A percentile compares a stretch with the other conserved stretches of the same genome.
Evolutionary conservation across 192 early-diverging fungal species (phyloP).

Genomic region (Coemansia sp.): DNA sequence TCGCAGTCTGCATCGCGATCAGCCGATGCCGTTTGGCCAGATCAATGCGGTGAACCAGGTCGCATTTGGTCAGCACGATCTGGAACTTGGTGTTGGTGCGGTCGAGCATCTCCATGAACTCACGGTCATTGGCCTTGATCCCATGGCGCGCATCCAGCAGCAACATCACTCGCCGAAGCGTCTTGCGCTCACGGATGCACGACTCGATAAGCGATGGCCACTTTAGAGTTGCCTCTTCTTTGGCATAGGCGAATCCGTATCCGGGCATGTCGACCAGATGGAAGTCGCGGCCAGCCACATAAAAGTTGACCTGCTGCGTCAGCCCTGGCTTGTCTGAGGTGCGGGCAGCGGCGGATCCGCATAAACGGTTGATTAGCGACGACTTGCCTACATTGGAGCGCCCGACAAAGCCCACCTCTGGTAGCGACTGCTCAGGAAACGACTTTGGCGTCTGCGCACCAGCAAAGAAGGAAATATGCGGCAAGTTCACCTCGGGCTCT

Average conservation of each 20-base stretch:
- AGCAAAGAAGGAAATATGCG: constrained; percentile 49
- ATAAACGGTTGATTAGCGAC: constrained; percentile 67
- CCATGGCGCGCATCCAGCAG: constrained; percentile 77
- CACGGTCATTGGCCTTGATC: constrained; percentile 49
- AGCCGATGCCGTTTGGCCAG: constrained; percentile 63
- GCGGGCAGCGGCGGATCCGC: constrained; percentile 60
- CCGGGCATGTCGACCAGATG: constrained; percentile 79
- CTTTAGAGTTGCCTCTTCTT: constrained; percentile 54
- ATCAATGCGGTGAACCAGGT: constrained; percentile 60
- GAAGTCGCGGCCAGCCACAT: constrained; percentile 60
- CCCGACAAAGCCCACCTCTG: constrained; percentile 56
- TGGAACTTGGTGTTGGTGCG: constrained; percentile 44
- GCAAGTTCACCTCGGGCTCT: constrained; percentile 43
- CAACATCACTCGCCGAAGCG: constrained; percentile 64
- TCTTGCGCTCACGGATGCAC: constrained; percentile 58
- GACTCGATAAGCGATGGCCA: constrained; percentile 71
- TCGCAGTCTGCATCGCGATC: constrained; percentile 45
- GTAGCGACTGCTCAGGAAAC: constrained; percentile 41
- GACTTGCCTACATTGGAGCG: constrained; percentile 82
- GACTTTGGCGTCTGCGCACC: constrained; percentile 41
- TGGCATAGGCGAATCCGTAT: constrained; percentile 76
- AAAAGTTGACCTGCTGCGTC: constrained; percentile 82
- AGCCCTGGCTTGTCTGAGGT: constrained; percentile 71
- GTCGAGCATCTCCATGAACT: constrained; percentile 47
- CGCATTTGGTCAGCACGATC: constrained; percentile 67